Evolutionary conservation across 495 filamentous ascomycete species (phyloP).

Genomic region (Clohesyomyces aquaticus): DNA sequence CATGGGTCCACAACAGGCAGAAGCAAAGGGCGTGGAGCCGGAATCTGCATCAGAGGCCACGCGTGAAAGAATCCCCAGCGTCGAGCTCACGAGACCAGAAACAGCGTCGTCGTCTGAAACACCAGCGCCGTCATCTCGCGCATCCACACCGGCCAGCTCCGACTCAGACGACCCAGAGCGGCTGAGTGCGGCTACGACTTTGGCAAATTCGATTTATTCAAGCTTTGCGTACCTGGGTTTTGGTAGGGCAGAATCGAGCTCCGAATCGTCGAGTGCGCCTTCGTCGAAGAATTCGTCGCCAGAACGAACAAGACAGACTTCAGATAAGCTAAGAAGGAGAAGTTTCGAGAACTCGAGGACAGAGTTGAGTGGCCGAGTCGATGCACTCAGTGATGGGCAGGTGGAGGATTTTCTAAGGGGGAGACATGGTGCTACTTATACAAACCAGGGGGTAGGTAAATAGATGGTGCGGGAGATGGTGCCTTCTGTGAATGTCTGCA

Average conservation of each 20-base stretch:
- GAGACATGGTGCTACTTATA: too few relatives aligned
- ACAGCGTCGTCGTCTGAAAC: conserved; percentile 18
- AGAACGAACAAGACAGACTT: background rate
- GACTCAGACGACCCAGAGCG: conserved; percentile 6
- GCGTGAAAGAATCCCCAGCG: background rate
- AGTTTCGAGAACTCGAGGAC: background rate
- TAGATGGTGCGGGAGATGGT: too few relatives aligned
- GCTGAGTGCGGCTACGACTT: background rate
- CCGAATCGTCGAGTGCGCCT: background rate
- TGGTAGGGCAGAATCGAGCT: conserved; percentile 9
- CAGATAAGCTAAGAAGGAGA: background rate
- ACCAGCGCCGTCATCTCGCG: conserved; percentile 13
- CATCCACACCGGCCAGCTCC: conserved; percentile 6
- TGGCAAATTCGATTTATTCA: conserved; percentile 30
- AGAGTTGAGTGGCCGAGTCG: background rate
- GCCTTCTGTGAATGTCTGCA: too few relatives aligned
- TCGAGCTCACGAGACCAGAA: background rate
- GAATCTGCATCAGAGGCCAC: background rate
- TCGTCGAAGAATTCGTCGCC: background rate
- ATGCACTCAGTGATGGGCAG: background rate
- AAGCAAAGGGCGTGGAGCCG: background rate
- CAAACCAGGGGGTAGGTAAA: too few relatives aligned
- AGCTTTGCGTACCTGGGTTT: conserved; percentile 27
- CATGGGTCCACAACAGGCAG: conserved; percentile 10
- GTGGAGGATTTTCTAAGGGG: background rate